A percentile compares a stretch with the other conserved stretches of the same genome.
Conservation (phyloP, 441 rosid species). For the Capsella rubella region DNA sequence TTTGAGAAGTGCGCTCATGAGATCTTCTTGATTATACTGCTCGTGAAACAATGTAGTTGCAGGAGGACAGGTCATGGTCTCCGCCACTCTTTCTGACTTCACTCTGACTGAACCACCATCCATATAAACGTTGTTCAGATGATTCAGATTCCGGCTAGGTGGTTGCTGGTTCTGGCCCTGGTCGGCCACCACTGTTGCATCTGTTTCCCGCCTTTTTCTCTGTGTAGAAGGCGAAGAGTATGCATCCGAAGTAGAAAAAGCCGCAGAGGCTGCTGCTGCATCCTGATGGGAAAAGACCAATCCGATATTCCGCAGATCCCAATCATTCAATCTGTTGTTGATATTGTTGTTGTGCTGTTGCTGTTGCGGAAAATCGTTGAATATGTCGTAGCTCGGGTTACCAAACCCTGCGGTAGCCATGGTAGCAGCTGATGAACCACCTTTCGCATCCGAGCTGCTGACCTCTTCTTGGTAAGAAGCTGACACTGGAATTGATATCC, state of each 20-base stretch:
- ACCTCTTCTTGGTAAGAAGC: conserved; percentile 64
- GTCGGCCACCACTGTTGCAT: conserved; percentile 40
- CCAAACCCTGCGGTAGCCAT: conserved; percentile 46
- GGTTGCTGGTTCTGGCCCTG: conserved; percentile 39
- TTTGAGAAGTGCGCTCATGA: conserved; percentile 83
- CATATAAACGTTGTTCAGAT: conserved; percentile 45
- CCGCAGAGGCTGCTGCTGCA: conserved; percentile 49
- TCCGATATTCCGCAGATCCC: conserved; percentile 77
- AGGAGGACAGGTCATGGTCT: conserved; percentile 44
- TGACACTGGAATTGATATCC: conserved; percentile 53
- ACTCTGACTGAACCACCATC: conserved; percentile 63
- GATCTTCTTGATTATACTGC: conserved; percentile 80
- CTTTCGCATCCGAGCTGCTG: conserved; percentile 60
- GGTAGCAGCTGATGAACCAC: conserved; percentile 28
- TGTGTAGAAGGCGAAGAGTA: conserved; percentile 56
- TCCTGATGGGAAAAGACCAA: conserved; percentile 60
- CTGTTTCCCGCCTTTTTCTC: conserved; percentile 53
- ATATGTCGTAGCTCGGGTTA: conserved; percentile 60
- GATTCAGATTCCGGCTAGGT: conserved; percentile 2
- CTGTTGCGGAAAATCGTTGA: conserved; percentile 49
- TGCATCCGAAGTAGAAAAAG: conserved; percentile 53
- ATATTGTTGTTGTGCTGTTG: conserved; percentile 54
- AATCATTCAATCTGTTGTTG: conserved; percentile 54
- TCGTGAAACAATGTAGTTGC: conserved; percentile 55
- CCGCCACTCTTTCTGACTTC: conserved; percentile 69